Base-by-base conservation (phyloP, 257 asterid species). In the Solanum chilense region DNA sequence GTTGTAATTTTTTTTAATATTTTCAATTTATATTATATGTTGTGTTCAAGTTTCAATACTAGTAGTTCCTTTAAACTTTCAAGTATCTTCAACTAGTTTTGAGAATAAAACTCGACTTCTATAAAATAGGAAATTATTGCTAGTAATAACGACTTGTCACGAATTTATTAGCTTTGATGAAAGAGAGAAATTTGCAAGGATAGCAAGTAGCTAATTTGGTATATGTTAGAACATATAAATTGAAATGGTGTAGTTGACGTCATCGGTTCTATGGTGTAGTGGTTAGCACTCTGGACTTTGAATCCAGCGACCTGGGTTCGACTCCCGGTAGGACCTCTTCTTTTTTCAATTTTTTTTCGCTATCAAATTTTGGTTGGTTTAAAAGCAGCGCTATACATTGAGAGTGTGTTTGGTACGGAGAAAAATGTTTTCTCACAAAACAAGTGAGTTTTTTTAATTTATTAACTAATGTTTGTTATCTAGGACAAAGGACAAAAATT, bases 231-330 rank as follows among this genome's bases (percentile, higher is more conserved):
- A 1, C 12, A 20, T 56, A 20, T 18, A 20, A 20, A 18, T 20
- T 9, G 0, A 62, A 62, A 11, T 23, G 33, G 33, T 11, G 6
- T 3, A 0, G 12, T 1, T 76, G 15, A 47, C 3, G 11, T 47
- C 2, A 47, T 1, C 0, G 83, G 60, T 76, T 77, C 62, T 45
- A 45, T 95, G 98, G 98, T 95, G 98, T 96, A 95, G 98, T 95
- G 98, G 98, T 95, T 95, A 96, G 98, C 98, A 95, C 99, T 96
- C 95, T 93, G 96, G 98, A 96, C 97, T 96, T 96, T 96, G 98
- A 96, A 96, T 94, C 98, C 98, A 93, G 95, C 95, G 96, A 96
- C 98, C 94, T 93, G 98, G 99, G 99, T 95, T 96, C 95, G 97
- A 95, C 95, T 95, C 98, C 96, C 96, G 97, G 98, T 95, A 93